Base-by-base conservation (phyloP, 2,329 filamentous ascomycete genomes). In the Phyllosticta ampelicida region DNA sequence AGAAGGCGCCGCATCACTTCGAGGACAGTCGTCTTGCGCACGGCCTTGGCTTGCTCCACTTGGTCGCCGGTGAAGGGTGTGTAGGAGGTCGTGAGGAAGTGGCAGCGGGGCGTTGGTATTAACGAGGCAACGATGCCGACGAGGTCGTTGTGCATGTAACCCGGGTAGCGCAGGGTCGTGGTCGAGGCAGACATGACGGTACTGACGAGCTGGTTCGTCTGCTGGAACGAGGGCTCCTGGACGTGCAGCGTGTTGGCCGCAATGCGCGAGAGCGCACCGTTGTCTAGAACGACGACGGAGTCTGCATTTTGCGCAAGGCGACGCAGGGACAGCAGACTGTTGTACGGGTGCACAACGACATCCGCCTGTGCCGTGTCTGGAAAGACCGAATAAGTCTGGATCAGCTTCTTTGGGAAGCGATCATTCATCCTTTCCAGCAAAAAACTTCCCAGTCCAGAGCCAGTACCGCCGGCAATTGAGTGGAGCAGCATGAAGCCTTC, bases 401-500 rank as follows among this genome's bases (percentile, higher is more conserved):
- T 96, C 63, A 99, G 85, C 79, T 99, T 99, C 77, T 99, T 99
- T 36, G 95, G 94, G 66, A 97, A 99, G 54, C 91, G 83, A 73
- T 99, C 94, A 72, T 99, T 99, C 72, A 99, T 85, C 63, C 90
- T 82, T 74, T 99, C 95, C 18, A 99, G 83, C 61, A 99, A 81
- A 69, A 95, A 99, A 26, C 90, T 96, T 21, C 94, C 94, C 51
- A 99, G 75, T n/a, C 94, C 94, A 20, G 91, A 96, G 9, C 94
- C 94, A 18, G 94, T 99, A 59, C 94, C 94, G 62, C 94, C 94
- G 50, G 94, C 95, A 68, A 99, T 99, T 2, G 94, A 97, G 72
- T 99, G 94, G 63, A 99, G 80, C 73, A 99, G 84, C 94, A 99
- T 99, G 77, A 99, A 99, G 48, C 94, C 94, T 83, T 99, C 94